Evolutionary conservation across 805 yeast species (phyloP).

Genomic region (Saccharomycopsis synnaedendra): DNA sequence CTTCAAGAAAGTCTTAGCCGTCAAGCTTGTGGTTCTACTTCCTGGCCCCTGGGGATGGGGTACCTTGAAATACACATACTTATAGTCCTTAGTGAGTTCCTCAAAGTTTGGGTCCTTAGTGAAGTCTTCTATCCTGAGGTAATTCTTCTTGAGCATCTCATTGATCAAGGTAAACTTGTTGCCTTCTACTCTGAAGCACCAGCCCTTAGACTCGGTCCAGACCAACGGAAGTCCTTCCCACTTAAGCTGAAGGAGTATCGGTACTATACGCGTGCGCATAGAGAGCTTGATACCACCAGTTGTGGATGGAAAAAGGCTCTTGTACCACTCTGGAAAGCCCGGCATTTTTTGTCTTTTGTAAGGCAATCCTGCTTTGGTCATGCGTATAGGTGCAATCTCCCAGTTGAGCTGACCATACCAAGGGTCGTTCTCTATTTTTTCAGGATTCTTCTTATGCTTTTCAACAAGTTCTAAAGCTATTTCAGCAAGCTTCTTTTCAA

Average conservation of each 20-base stretch:
- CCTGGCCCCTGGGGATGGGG: conserved; percentile 82
- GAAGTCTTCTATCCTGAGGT: conserved; percentile 17
- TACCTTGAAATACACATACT: conserved; percentile 42
- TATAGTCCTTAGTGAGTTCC: conserved; percentile 7
- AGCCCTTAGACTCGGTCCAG: conserved; percentile 74
- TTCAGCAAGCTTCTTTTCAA: conserved; percentile 44
- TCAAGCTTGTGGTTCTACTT: conserved; percentile 60
- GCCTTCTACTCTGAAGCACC: conserved; percentile 70
- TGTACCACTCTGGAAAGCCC: conserved; percentile 93
- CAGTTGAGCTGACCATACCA: conserved; percentile 91
- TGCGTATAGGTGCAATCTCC: conserved; percentile 49
- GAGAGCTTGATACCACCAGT: conserved; percentile 42
- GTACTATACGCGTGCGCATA: conserved; percentile 63
- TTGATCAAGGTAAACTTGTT: conserved; percentile 20
- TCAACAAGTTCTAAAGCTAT: conserved; percentile 51
- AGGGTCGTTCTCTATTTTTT: conserved; percentile 51
- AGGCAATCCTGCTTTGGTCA: conserved; percentile 60
- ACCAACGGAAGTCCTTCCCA: conserved; percentile 81
- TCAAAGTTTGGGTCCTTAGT: conserved; percentile 14
- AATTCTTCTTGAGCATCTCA: conserved; percentile 24
- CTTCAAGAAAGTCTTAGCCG: conserved; percentile 64
- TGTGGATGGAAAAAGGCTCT: conserved; percentile 35
- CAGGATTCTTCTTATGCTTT: conserved; percentile 28
- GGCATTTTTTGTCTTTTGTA: conserved; percentile 69
- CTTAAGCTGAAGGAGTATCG: conserved; percentile 59